Evolutionary conservation across 352 stramenopile genomes (phyloP).

Genomic region (Peronospora destructor): DNA sequence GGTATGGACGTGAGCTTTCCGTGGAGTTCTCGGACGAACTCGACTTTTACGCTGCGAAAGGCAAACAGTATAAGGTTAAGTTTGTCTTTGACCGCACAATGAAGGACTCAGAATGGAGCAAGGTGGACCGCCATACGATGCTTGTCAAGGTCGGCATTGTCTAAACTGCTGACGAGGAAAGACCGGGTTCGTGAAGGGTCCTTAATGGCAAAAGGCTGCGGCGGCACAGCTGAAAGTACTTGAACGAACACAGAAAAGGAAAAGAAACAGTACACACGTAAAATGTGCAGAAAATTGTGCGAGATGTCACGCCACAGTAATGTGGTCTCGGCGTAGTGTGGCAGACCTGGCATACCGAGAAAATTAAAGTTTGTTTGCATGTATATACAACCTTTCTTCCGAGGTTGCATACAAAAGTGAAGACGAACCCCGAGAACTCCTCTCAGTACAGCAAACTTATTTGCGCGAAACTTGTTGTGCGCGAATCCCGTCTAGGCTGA

Average conservation of each 20-base stretch:
- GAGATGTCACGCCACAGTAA: conserved; percentile 1
- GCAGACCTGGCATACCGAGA: conserved; percentile 13
- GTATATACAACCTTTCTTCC: conserved; percentile 1
- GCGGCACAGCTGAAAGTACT: neutral
- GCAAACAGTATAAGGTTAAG: conserved; percentile 58
- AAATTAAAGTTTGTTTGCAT: conserved; percentile 18
- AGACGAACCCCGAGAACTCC: too few relatives aligned
- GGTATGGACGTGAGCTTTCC: conserved; percentile 43
- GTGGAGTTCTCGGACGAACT: conserved; percentile 64
- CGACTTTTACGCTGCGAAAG: conserved; percentile 67
- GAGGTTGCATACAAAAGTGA: neutral
- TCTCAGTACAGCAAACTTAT: too few relatives aligned
- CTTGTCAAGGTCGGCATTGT: conserved; percentile 64
- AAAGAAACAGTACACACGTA: conserved; percentile 20
- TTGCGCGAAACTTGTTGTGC: too few relatives aligned
- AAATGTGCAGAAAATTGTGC: conserved; percentile 13
- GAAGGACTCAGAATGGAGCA: conserved; percentile 52
- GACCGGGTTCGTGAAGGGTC: neutral
- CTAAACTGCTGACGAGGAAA: conserved; percentile 18
- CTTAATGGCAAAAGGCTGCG: neutral
- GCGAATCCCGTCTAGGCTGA: too few relatives aligned
- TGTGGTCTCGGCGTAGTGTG: conserved; percentile 8
- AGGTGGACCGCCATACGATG: conserved; percentile 70
- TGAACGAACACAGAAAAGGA: conserved; percentile 10
- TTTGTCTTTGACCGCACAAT: conserved; percentile 61